Evolutionary conservation across 2,329 filamentous ascomycete genomes (phyloP).

Genomic region (Cordyceps farinosa): DNA sequence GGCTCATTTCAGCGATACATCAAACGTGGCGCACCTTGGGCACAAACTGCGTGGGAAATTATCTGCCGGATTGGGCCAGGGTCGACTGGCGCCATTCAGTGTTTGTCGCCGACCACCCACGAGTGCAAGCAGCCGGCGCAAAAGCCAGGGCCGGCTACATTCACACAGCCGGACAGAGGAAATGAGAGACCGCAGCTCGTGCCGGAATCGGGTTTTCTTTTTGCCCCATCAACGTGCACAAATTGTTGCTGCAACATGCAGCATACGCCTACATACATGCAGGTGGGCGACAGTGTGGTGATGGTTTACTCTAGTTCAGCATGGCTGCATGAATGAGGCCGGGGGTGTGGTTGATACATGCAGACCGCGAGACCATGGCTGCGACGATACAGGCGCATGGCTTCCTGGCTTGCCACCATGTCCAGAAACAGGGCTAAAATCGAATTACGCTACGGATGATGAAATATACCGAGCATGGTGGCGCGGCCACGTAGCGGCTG

Average conservation of each 20-base stretch:
- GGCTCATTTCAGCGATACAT: constrained; percentile 8
- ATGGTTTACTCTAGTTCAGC: background rate
- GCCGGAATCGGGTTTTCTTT: background rate
- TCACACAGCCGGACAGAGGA: background rate
- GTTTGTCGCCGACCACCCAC: background rate
- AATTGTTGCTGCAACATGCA: background rate
- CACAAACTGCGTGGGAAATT: background rate
- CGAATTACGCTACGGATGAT: background rate
- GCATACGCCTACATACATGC: background rate
- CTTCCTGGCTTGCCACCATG: background rate
- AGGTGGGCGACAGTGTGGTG: background rate
- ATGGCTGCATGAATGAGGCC: constrained; percentile 10
- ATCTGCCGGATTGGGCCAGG: background rate
- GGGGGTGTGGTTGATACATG: background rate
- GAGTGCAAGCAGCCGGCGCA: background rate
- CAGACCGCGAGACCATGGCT: background rate
- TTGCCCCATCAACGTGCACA: background rate
- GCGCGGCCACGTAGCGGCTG: background rate
- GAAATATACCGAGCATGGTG: background rate
- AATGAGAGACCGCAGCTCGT: background rate
- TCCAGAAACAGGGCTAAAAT: background rate
- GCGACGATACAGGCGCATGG: background rate
- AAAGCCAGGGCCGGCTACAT: background rate
- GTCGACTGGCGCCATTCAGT: background rate
- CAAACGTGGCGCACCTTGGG: constrained; percentile 4